Conservation (phyloP, 2,329 filamentous ascomycete genomes). For the Tympanopsis confertula region DNA sequence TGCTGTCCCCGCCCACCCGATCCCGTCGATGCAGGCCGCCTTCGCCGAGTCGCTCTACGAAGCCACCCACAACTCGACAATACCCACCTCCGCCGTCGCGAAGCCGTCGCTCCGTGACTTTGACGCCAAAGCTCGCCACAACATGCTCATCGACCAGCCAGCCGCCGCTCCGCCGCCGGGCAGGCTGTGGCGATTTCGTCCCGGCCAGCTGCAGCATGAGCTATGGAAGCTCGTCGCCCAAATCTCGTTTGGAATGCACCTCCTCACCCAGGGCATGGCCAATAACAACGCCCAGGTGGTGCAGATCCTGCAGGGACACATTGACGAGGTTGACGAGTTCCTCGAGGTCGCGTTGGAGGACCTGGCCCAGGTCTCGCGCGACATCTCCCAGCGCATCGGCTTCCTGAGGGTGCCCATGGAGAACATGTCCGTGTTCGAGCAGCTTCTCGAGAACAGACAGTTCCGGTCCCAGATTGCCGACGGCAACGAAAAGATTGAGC, state of each 20-base stretch:
- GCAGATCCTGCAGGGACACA: constrained; percentile 78
- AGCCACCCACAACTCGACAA: constrained; percentile 44
- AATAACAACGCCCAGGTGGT: constrained; percentile 84
- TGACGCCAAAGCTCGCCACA: constrained; percentile 50
- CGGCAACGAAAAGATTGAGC: constrained; percentile 84
- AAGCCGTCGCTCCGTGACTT: constrained; percentile 41
- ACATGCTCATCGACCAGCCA: constrained; percentile 54
- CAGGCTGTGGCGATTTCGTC: constrained; percentile 64
- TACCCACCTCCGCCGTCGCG: constrained; percentile 20
- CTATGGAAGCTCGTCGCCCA: constrained; percentile 83
- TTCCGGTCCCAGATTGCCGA: constrained; percentile 75
- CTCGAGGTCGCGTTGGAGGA: constrained; percentile 78
- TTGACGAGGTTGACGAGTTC: constrained; percentile 88
- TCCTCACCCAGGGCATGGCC: constrained; percentile 73
- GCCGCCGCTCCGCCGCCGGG: constrained; percentile 62
- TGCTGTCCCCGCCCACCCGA: constrained; percentile 49
- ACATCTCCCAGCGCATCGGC: constrained; percentile 70
- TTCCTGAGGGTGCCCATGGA: constrained; percentile 73
- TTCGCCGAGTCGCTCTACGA: constrained; percentile 76
- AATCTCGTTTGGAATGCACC: constrained; percentile 84
- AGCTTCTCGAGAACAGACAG: constrained; percentile 72
- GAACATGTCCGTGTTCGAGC: constrained; percentile 72
- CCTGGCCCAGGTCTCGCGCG: constrained; percentile 64
- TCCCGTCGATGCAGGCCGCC: constrained; percentile 65
- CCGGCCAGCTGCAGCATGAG: constrained; percentile 71